Base-by-base conservation (phyloP, 768 basidiomycete genomes). In the Cystofilobasidium capitatum region DNA sequence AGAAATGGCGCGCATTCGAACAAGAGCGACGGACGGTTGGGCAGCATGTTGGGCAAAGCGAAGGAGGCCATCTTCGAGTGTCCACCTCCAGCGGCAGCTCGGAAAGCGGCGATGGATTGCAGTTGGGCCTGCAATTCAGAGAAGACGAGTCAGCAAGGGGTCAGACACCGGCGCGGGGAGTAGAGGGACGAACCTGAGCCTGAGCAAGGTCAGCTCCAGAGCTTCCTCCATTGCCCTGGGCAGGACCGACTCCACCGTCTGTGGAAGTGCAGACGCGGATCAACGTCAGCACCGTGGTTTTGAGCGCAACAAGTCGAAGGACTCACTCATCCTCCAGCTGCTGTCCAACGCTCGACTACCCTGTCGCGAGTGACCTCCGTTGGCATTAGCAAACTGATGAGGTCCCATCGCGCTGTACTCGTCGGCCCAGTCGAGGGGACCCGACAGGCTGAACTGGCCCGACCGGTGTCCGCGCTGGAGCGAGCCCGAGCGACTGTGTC, bases 41-140 rank as follows among this genome's bases (percentile, higher is more conserved):
- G 93, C 17, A 96, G 81, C 91, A 96, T 96, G 76, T 96, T 96
- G 7, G 93, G 93, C 81, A 97, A 26, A 26, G 69, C 54, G 80
- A 96, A 97, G 4, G 93, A 97, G 12, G 89, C 84, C 90, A 96
- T 91, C 81, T 94, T 94, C 76, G 90, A 86, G 76, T 94, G 91
- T 73, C 94, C 92, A 13, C 91, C 75, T 12, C 77, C 77, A 7
- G 75, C 91, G 54, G 91, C 91, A 36, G 91, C 92, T 73, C 93
- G 88, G 82, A 98, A 99, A 73, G 96, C 91, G 74, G 94, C 91
- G 63, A 99, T 81, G 72, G 93, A 94, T 74, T 91, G 89, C 16
- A 99, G 81, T 76, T 99, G 96, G 7, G 93, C 92, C 76, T 97
- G 93, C 17, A 0, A 39, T 35, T 55, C 7, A 12, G 51, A 40